Base-by-base conservation (phyloP, 164 flowering plant genomes). In the Liquidambar formosana region DNA sequence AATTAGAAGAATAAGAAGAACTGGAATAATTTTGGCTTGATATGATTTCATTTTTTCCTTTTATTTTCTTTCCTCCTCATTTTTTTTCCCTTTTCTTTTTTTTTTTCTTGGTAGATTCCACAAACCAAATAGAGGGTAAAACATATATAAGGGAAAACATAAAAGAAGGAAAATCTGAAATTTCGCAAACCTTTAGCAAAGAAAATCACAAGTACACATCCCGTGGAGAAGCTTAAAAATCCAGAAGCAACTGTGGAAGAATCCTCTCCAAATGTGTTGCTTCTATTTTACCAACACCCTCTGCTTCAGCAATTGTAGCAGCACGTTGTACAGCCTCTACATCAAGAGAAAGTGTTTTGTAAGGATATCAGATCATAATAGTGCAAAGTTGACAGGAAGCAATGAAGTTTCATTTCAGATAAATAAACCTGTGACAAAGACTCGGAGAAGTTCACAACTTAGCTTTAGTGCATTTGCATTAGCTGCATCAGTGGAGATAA, bases 271-370 rank as follows among this genome's bases (percentile, higher is more conserved):
- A 77, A 78, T 93, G 97, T 67, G 94, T 91, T 14, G 91, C 83
- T 76, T 91, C 91, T 65, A 95, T 82, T 74, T 81, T 85, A 41
- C n/a, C 68, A 28, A 72, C 79, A 62, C 96, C 94, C 79, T 93
- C 98, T 15, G 94, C 97, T 82, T 93, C 97, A 65, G 97, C 92
- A 74, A 91, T 88, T 22, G 81, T 79, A 69, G 96, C 89, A 75
- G 97, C 92, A 56, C 97, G 88, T 66, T 90, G 87, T 76, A 95
- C 88, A 57, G 99, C 96, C 79, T 95, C 97, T 95, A 74, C 61
- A 65, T 62, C 58, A 73, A 69, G 41, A 33, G 41, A 54, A 69
- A 60, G 15, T 66, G 26, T 45, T 13, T 14, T 38, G 28, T 8
- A 74, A 48, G 13, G 11, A 47, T 8, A 54, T n/a, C 18, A n/a